Base-by-base conservation (phyloP, 1,284 basidiomycete genomes). In the Ustilago lituana region DNA sequence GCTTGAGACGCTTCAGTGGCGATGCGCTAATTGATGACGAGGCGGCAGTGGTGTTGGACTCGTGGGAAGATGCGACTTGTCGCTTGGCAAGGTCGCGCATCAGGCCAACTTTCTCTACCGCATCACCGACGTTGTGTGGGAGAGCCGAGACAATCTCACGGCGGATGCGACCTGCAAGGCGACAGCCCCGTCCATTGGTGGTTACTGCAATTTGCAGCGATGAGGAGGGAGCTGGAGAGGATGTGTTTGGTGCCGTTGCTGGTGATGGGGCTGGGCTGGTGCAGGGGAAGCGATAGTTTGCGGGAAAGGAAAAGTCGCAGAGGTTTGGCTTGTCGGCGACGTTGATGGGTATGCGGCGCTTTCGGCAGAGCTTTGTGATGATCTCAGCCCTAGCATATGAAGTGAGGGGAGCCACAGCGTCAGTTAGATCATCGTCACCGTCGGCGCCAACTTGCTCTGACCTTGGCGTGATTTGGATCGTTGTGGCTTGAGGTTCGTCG, bases 181-280 rank as follows among this genome's bases (percentile, higher is more conserved):
- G 85, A 78, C 95, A 98, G 1, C 94, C 95, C 60, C 90, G 87
- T 0, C 93, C 93, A 73, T 96, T 97, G 1, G 94, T 94, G 0
- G 93, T 92, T 1, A 98, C 87, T 0, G 91, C 92, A 11, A 98
- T 84, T 78, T 97, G 93, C 0, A 97, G 85, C 2, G 90, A 88
- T 5, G 87, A 76, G 0, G 53, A 54, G 5, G 54, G 20, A 5
- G 56, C 33, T 9, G 40, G 4, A 6, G 45, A 5, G 36, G 22
- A 12, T 12, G 38, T 11, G 1, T 6, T 26, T 1, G 33, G n/a
- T n/a, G n/a, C n/a, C 27, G 29, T 15, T n/a, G 20, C 14, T 8
- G 24, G 12, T 5, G 49, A 22, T 11, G 31, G 3, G 33, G 52
- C 14, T 4, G 49, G 35, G 17, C 47, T 43, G 39, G 58, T 63